Conservation (phyloP, 2,329 filamentous ascomycete species). For the Lizonia empirigonia region DNA sequence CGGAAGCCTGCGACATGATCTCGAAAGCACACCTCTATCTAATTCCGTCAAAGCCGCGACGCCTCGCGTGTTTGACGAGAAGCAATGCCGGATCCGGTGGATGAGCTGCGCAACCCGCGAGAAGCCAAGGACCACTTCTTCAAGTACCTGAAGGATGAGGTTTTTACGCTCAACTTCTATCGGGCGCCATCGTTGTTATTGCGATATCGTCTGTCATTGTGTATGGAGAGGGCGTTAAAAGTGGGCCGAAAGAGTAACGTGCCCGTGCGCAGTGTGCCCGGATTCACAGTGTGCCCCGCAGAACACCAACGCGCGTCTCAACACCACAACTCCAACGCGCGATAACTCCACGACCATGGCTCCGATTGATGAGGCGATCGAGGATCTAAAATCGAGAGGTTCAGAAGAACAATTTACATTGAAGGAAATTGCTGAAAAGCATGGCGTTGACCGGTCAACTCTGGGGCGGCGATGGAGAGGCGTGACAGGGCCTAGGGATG, state of each 20-base stretch:
- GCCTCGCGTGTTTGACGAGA: not conserved
- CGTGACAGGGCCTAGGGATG: too few relatives aligned
- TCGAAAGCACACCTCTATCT: not conserved
- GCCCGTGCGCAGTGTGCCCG: conserved; percentile 17
- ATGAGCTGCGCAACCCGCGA: conserved; percentile 25
- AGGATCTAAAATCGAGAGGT: too few relatives aligned
- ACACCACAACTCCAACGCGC: too few relatives aligned
- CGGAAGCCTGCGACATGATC: not conserved
- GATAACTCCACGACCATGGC: too few relatives aligned
- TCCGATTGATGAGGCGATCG: too few relatives aligned
- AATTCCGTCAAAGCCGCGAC: not conserved
- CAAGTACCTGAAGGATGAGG: conserved; percentile 24
- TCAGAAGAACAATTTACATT: too few relatives aligned
- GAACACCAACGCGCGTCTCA: too few relatives aligned
- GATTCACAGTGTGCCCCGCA: too few relatives aligned
- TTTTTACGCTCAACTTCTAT: conserved; percentile 30
- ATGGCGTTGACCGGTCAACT: too few relatives aligned
- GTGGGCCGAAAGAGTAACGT: conserved; percentile 29
- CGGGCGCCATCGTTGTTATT: conserved; percentile 33
- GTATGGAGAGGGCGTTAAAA: conserved; percentile 35
- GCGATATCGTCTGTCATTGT: conserved; percentile 35
- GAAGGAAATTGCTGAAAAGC: too few relatives aligned
- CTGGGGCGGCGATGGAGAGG: too few relatives aligned
- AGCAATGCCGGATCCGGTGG: conserved; percentile 25
- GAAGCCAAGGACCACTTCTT: conserved; percentile 27